Evolutionary conservation across 2,329 filamentous ascomycete genomes (phyloP).

Genomic region (Incumbomyces delicatus): DNA sequence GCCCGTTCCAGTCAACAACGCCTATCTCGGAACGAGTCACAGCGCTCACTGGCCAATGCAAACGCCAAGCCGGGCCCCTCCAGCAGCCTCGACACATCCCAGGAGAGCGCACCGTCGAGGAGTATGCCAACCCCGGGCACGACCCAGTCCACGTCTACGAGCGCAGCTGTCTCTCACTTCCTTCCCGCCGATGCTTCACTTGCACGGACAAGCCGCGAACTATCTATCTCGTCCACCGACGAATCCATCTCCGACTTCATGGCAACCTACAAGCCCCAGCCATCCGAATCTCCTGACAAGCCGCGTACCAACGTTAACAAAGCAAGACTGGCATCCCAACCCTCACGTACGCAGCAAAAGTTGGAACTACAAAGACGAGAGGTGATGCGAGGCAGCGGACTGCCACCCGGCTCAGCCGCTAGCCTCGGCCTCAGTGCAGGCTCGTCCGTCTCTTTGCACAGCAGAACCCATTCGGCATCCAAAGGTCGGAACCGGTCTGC

Average conservation of each 20-base stretch:
- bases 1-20: slow-evolving; percentile 32
- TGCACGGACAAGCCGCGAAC: slow-evolving; percentile 18
- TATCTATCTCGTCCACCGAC: slow-evolving; percentile 32
- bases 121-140: slow-evolving; percentile 24
- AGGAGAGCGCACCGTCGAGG: slow-evolving; percentile 18
- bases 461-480: slow-evolving; percentile 21
- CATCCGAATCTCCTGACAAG: slow-evolving; percentile 32
- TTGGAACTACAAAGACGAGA: slow-evolving; percentile 35
- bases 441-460: slow-evolving; percentile 16
- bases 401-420: slow-evolving; percentile 32
- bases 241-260: slow-evolving; percentile 39
- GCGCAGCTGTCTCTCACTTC: slow-evolving; percentile 38
- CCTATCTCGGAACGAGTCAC: slow-evolving; percentile 16
- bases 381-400: slow-evolving; percentile 30
- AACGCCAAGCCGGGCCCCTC: slow-evolving; percentile 14
- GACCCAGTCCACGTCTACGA: slow-evolving; percentile 36
- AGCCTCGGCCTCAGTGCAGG: slow-evolving; percentile 25
- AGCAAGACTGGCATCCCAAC: slow-evolving; percentile 21
- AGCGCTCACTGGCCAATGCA: slow-evolving; percentile 12
- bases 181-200: slow-evolving; percentile 24
- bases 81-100: slow-evolving; percentile 26
- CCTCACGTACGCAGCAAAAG: slow-evolving; percentile 40
- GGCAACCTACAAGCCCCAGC: slow-evolving; percentile 38
- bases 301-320: slow-evolving; percentile 22
- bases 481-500: slow-evolving; percentile 11